Conservation (phyloP, 177 flowering plant species). For the Telopea speciosissima region DNA sequence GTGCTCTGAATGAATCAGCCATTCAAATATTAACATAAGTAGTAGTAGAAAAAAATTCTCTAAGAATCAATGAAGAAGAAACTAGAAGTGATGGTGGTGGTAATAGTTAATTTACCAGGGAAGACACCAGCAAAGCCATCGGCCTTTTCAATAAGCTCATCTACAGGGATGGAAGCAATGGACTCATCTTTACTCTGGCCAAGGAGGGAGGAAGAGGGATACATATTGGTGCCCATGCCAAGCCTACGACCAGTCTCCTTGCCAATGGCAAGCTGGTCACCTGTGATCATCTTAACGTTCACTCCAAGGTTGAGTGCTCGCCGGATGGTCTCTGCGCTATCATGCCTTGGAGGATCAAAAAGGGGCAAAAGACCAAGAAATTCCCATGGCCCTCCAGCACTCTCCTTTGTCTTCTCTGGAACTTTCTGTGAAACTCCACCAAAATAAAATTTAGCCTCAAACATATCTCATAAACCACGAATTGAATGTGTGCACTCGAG, state of each 20-base stretch:
- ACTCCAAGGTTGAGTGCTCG: conserved; percentile 83
- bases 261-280: conserved; percentile 89
- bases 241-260: conserved; percentile 87
- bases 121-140: conserved; percentile 92
- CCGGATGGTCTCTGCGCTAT: conserved; percentile 81
- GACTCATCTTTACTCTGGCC: conserved; percentile 65
- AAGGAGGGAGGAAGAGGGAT: conserved; percentile 80
- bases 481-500: neutral
- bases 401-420: conserved; percentile 71
- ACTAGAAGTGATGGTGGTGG: too few relatives aligned
- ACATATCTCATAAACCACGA: neutral
- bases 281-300: conserved; percentile 91
- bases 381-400: conserved; percentile 77
- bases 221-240: conserved; percentile 97
- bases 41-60: too few relatives aligned
- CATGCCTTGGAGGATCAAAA: conserved; percentile 87
- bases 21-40: too few relatives aligned
- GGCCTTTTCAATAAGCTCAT: conserved; percentile 82
- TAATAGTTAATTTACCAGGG: conserved; percentile 44
- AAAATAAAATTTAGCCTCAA: neutral
- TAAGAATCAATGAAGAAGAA: too few relatives aligned
- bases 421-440: conserved; percentile 27
- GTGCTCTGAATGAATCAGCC: conserved; percentile 45
- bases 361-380: conserved; percentile 83
- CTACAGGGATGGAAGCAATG: conserved; percentile 55